Base-by-base conservation (phyloP, 2,329 filamentous ascomycete genomes). In the Arthrobotrys musiformis region DNA sequence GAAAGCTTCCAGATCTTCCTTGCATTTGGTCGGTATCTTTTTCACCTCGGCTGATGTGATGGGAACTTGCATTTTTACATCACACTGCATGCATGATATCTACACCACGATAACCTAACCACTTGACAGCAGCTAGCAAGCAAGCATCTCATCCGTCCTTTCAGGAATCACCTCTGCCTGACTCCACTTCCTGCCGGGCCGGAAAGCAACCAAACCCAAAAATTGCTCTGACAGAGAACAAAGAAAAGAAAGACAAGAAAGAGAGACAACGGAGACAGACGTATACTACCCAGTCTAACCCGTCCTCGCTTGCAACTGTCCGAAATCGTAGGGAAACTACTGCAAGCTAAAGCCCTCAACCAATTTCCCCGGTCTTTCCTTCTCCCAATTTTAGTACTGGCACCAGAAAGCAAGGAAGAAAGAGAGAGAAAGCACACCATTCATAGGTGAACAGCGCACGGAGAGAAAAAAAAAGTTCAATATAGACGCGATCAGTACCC, bases 301-400 rank as follows among this genome's bases (percentile, higher is more conserved):
- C 48, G 13, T 54, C 33, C 22, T 76, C 72, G 72, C 72, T 76
- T 76, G 64, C 64, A 76, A 67, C 35, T 70, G 26, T 70, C 72
- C 72, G 58, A 68, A 76, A 69, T 54, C 33, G 62, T 44, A 37
- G 35, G 22, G 28, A 42, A 52, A 50, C 64, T 70, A 37, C 58
- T 66, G 72, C 64, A 64, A 37, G 56, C 61, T 42, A 76, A 61
- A 69, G 28, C 48, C 72, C 64, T 70, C 58, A 64, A 26, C 42
- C 46, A 37, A 40, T 70, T 40, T 76, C 30, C 30, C 44, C 54
- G 56, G 15, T 75, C 50, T 13, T 19, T 75, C 50, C 13, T 19
- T 68, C 44, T 33, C 54, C 54, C 54, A 58, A 40, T 58, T 58
- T 40, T 58, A 58, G 54, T 30, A 54, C 48, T 54, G 8, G 22